phyloP scores from a whole-genome alignment of 1,284 basidiomycete genomes.

The Lentinus polychrous region DNA sequence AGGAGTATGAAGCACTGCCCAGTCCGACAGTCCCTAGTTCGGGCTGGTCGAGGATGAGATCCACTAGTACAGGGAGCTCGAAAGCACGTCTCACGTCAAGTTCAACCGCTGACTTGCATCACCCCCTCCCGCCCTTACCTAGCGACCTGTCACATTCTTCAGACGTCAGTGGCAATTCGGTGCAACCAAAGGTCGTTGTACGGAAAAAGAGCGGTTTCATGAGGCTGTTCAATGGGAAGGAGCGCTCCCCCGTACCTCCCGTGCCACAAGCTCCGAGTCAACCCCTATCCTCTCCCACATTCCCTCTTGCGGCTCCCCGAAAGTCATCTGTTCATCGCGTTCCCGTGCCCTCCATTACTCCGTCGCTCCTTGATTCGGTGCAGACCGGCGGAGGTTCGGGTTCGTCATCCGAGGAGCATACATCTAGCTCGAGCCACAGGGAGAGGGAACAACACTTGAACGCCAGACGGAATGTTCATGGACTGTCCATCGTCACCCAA shows the following conservation, averaged over 20 bases:
- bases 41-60: slow-evolving; percentile 29
- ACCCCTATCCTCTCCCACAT: slow-evolving; percentile 4
- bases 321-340: slow-evolving; percentile 28
- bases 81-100: slow-evolving; percentile 32
- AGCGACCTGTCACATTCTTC: slow-evolving; percentile 12
- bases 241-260: slow-evolving; percentile 40
- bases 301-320: slow-evolving; percentile 15
- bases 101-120: slow-evolving; percentile 25
- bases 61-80: slow-evolving; percentile 48
- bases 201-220: slow-evolving; percentile 73
- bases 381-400: slow-evolving; percentile 8
- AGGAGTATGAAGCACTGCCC: slow-evolving; percentile 4
- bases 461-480: slow-evolving; percentile 22
- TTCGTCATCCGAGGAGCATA: not conserved
- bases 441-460: slow-evolving; percentile 19
- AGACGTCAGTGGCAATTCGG: not conserved
- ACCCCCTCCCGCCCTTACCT: slow-evolving; percentile 19
- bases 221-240: slow-evolving; percentile 62
- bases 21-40: slow-evolving; percentile 8
- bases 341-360: slow-evolving; percentile 35
- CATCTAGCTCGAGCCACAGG: slow-evolving; percentile 2
- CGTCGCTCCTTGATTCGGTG: slow-evolving; percentile 16
- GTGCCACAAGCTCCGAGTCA: slow-evolving; percentile 35
- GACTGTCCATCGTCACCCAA: slow-evolving; percentile 23
- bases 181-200: slow-evolving; percentile 15